A percentile compares a stretch with the other conserved stretches of the same genome.
Conservation (phyloP, 345 rosid species). For the Kandelia obovata region DNA sequence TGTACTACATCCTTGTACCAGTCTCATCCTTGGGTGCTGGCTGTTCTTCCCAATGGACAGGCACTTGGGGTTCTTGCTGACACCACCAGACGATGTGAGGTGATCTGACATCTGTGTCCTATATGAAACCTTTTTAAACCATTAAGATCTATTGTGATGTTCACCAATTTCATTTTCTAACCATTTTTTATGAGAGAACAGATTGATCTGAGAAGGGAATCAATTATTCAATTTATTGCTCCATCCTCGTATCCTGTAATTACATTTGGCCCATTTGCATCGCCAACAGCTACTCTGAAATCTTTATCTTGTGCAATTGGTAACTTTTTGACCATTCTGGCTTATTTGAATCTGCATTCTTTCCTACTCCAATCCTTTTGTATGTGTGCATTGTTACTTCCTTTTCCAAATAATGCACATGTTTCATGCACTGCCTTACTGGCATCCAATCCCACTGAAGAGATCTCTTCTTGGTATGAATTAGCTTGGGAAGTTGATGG, state of each 20-base stretch:
- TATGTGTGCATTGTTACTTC: not conserved
- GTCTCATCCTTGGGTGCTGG: conserved; percentile 95
- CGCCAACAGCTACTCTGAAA: conserved; percentile 66
- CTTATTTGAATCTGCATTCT: not conserved
- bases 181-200: conserved; percentile 26
- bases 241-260: conserved; percentile 67
- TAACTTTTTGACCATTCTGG: conserved; percentile 23
- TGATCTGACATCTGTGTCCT: conserved; percentile 16
- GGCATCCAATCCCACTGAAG: no score
- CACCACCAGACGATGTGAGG: conserved; percentile 86
- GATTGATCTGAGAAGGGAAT: conserved; percentile 82
- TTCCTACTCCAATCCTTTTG: not conserved
- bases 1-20: conserved; percentile 86
- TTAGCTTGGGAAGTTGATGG: no score
- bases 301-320: conserved; percentile 77
- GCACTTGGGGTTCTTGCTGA: conserved; percentile 89
- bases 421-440: no score
- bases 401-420: no score
- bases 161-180: not conserved
- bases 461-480: no score
- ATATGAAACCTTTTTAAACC: not conserved
- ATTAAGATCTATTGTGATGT: not conserved
- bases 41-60: conserved; percentile 79
- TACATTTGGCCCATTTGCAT: conserved; percentile 80
- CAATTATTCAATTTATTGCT: conserved; percentile 46